phyloP scores from a whole-genome alignment of 2,329 filamentous ascomycete species.

The Acephala macrosclerotiorum region DNA sequence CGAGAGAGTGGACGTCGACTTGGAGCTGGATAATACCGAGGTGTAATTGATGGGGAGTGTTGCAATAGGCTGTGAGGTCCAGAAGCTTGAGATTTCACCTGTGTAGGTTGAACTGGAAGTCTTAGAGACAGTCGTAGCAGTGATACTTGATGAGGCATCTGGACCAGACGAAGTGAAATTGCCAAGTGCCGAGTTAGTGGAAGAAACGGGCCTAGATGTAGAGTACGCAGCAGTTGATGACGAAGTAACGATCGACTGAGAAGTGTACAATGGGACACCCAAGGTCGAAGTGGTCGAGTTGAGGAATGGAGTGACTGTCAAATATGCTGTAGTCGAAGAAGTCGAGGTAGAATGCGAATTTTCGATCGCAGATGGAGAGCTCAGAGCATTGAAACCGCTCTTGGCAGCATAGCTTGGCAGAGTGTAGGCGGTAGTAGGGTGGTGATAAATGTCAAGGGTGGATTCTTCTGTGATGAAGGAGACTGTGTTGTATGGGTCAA shows the following conservation, averaged over 20 bases:
- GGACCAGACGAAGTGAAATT: conserved; percentile 9
- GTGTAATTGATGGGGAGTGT: not conserved
- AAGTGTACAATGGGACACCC: not conserved
- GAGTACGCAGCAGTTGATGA: not conserved
- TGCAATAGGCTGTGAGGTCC: not conserved
- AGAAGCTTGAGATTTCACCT: not conserved
- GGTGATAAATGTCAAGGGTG: conserved; percentile 27
- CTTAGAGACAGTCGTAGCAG: not conserved
- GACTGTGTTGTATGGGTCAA: not conserved
- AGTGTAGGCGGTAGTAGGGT: not conserved
- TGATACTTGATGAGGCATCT: not conserved
- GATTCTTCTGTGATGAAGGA: conserved; percentile 22
- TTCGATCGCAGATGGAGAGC: not conserved
- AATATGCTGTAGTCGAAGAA: not conserved
- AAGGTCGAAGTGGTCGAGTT: not conserved
- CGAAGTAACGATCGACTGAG: not conserved
- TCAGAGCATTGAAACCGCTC: conserved; percentile 28
- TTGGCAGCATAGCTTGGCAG: conserved; percentile 24
- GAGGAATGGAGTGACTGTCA: not conserved
- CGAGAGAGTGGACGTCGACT: not conserved
- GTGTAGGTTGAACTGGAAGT: not conserved
- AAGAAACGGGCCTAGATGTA: not conserved
- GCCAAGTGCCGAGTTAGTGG: conserved; percentile 10
- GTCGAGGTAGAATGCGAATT: not conserved
- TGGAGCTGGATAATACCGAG: not conserved